Base-by-base conservation (phyloP, 148 eudicot species). In the Heliamphora exappendiculata region DNA sequence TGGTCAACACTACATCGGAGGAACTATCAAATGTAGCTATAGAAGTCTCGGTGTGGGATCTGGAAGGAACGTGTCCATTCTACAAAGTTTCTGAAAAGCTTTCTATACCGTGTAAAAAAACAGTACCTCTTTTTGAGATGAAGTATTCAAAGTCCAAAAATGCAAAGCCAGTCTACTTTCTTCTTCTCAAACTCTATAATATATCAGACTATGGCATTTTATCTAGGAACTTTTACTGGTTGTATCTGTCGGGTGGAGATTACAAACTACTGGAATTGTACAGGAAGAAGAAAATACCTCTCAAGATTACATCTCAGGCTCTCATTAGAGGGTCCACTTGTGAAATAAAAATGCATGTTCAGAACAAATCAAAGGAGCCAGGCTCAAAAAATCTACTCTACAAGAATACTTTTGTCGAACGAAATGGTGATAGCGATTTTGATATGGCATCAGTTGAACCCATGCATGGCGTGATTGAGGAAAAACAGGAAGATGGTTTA, bases 181-280 rank as follows among this genome's bases (percentile, higher is more conserved):
- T 93, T 69, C 98, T 96, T 75, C 91, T 96, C 55, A 96, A 93
- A 72, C 91, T 96, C 62, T 89, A 92, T 66, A 83, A 84, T 66
- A 72, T 85, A 75, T 85, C 97, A 73, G 93, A 96, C 81, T 24
- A 85, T 29, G 58, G 87, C 80, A 85, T 96, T 78, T 71, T 93
- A 39, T 96, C 99, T 1, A 83, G 99, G 57, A 96, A 93, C 84
- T 91, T 93, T 75, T 96, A 96, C 83, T 96, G 99, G 99, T 80
- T 93, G 78, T 89, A 93, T 81, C 84, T 77, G 29, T 79, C 92
- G 22, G 99, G 89, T 67, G 91, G 90, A 57, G 91, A 93, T 84
- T 96, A 91, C 90, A 88, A 84, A 80, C 87, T 89, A 45, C 80
- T 96, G 29, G 94, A 91, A 86, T 85, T 91, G 22, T 90, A 91